Base-by-base conservation (phyloP, 805 yeast genomes). In the Yarrowia sp. region DNA sequence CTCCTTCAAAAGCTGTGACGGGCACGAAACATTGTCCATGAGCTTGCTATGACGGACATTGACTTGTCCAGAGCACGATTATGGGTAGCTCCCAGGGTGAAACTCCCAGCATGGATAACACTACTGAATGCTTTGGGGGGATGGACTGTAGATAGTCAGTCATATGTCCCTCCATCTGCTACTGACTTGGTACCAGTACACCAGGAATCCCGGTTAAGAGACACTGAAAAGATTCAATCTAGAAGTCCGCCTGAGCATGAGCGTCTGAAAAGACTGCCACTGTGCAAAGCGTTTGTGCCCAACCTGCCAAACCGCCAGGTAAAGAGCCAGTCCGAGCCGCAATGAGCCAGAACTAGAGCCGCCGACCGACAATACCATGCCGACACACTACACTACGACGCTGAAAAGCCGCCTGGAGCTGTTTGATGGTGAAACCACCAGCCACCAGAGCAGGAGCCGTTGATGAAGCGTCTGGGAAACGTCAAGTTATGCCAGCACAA, bases 331-430 rank as follows among this genome's bases (percentile, higher is more conserved):
- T n/a, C n/a, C n/a, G n/a, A n/a, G n/a, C n/a, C n/a, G n/a, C n/a
- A n/a, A n/a, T n/a, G n/a, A n/a, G n/a, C n/a, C n/a, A n/a, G n/a
- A n/a, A 15, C 13, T 17, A 41, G 13, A 17, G 44, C 28, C 44
- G 9, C 44, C 44, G 44, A 41, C 44, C 44, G 44, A 41, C 44
- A 41, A n/a, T n/a, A n/a, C n/a, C n/a, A 41, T 17, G 22, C 28
- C 44, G 28, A 41, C 28, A 41, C 41, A 38, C 41, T 9, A 38
- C 42, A 38, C 3, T 2, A 41, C 28, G 11, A 41, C 28, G 28
- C 44, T 41, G 44, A 41, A 41, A 41, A 41, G 44, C 44, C 44
- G 44, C 44, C 44, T 41, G 44, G 44, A 41, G 44, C 44, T 41
- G 44, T n/a, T 8, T 3, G 28, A 15, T 8, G 44, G 22, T 6